Base-by-base conservation (phyloP, 352 stramenopile genomes). In the Phytophthora quininea region DNA sequence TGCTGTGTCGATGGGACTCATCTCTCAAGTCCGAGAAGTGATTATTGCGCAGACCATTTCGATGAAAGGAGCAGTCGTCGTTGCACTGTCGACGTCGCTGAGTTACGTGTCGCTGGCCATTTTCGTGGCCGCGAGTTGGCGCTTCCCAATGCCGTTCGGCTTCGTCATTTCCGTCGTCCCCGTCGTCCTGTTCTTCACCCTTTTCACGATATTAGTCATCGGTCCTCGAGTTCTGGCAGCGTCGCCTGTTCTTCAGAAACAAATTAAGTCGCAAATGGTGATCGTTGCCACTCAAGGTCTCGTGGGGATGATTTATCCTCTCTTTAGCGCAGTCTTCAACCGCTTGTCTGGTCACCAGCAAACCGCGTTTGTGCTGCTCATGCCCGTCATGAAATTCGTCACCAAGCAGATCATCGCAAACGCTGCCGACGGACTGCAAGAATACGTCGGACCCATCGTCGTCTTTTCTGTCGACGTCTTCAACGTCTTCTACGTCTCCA, bases 301-400 rank as follows among this genome's bases (percentile, higher is more conserved):
- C 9, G 42, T 71, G 1, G 32, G 52, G 4, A 48, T 71, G 12
- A 31, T 54, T 7, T 71, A 71, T 35, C 64, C 64, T 9, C 29
- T 48, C 2, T 71, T 66, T n/a, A 71, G 29, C 31, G 64, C 52
- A 4, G 24, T 62, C 14, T 64, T 69, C 31, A 59, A 33, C 29
- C 48, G 38, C 4, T 35, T 60, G 1, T 42, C 54, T 4, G 33
- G 53, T 4, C 5, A 47, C 0, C 45, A 58, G 1, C 62, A 69
- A 24, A 53, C 58, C 30, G 48, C 35, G 19, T 57, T 63, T 12
- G 45, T 69, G 1, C 5, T 69, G 8, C 24, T 60, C 0, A 45
- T 64, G 29, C 58, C 58, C 14, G 12, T 58, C 10, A 49, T 58
- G 11, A 58, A 58, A 38, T 38, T 58, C 12, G 19, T 58, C 3